Percentiles rank a stretch among this genome's conserved stretches.
phyloP scores from a whole-genome alignment of 441 rosid species.

The Isatis lusitanica region DNA sequence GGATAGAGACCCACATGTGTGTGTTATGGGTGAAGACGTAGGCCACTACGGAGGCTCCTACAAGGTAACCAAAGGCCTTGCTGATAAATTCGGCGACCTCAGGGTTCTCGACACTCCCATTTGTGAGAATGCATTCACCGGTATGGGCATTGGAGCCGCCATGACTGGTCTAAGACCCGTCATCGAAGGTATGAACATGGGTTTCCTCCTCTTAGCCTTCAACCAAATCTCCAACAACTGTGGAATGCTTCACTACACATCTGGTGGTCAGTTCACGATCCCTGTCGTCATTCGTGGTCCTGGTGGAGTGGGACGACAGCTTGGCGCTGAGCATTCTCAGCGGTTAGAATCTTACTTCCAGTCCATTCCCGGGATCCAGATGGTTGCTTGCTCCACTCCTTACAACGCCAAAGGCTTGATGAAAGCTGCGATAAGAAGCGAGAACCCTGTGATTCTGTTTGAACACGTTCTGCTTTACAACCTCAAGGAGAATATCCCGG shows the following conservation, averaged over 20 bases:
- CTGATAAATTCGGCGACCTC: conserved; percentile 82
- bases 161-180: conserved; percentile 93
- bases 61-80: conserved; percentile 86
- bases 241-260: conserved; percentile 98
- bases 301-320: conserved; percentile 97
- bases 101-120: conserved; percentile 98
- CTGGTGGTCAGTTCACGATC: conserved; percentile 94
- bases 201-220: conserved; percentile 94
- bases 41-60: conserved; percentile 99
- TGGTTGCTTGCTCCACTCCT: conserved; percentile 99
- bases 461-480: conserved; percentile 94
- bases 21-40: conserved; percentile 98
- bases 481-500: conserved; percentile 89
- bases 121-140: conserved; percentile 96
- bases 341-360: conserved; percentile 95
- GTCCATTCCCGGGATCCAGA: conserved; percentile 96
- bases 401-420: conserved; percentile 97
- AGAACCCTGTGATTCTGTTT: conserved; percentile 91
- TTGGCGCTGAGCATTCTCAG: conserved; percentile 98
- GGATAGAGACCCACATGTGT: conserved; percentile 86
- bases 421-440: conserved; percentile 97
- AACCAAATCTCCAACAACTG: conserved; percentile 99
- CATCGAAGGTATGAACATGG: conserved; percentile 98
- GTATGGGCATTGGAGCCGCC: conserved; percentile 99
- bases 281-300: conserved; percentile 95